Conservation (phyloP, 805 yeast genomes). For the Suhomyces sp. region DNA sequence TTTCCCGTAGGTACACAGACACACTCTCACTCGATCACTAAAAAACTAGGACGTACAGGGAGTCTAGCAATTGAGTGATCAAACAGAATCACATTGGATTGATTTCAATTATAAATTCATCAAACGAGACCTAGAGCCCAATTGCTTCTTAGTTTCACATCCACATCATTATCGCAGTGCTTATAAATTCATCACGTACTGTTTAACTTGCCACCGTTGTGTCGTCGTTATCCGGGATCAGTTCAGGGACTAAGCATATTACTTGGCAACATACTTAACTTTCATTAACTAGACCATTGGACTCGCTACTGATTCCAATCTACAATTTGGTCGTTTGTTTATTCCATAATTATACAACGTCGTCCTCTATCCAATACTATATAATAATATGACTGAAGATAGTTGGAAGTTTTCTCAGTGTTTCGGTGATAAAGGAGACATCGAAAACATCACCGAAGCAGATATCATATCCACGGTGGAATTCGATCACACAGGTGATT, state of each 20-base stretch:
- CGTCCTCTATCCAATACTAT: background rate
- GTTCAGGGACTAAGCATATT: background rate
- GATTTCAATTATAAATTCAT: background rate
- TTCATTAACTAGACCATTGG: background rate
- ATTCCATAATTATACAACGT: background rate
- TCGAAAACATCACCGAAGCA: constrained; percentile 92
- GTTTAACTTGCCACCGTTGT: background rate
- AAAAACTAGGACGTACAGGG: background rate
- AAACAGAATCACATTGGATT: background rate
- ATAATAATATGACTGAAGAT: constrained; percentile 27
- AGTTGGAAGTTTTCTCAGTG: constrained; percentile 92
- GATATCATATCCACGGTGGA: constrained; percentile 97
- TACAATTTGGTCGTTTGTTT: background rate
- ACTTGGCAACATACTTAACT: background rate
- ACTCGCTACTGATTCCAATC: background rate
- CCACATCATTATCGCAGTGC: background rate
- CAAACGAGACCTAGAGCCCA: background rate
- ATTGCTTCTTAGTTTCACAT: background rate
- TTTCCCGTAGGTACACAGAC: background rate
- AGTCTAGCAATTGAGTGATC: background rate
- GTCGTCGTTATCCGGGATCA: background rate
- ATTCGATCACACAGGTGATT: constrained; percentile 92
- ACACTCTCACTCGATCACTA: constrained; percentile 1
- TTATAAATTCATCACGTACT: background rate
- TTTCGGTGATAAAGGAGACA: constrained; percentile 98